Evolutionary conservation across 176 grass and related monocot genomes (phyloP), one percentile per base, ranked within the genome.

Genomic region (Raddia guianensis): DNA sequence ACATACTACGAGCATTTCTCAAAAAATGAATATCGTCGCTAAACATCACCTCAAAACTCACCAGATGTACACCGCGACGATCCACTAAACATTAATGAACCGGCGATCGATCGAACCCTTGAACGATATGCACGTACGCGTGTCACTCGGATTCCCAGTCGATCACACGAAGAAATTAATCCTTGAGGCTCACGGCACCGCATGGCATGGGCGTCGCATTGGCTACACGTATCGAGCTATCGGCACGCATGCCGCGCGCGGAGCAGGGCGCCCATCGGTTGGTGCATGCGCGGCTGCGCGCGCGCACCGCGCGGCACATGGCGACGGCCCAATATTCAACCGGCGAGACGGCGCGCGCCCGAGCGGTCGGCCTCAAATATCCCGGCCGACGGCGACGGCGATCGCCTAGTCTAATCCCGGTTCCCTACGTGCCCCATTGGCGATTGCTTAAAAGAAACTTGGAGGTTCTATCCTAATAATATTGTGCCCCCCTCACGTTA

Each of bases 231-330:
- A 27, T 27, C 27, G 27, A 27, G 27, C 27, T 27, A 27, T 27
- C 27, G 27, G 27, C 27, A 27, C 27, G 27, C 27, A 27, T 27
- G 27, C 27, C 27, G 27, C 27, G 27, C 27, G 27, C 27, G 27
- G 27, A 27, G 27, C 27, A 27, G 37, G 37, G 37, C 37, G 37
- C 37, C 37, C 2, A 40, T 40, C 37, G 37, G 43, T 71, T 59
- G 82, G 51, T 77, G 44, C 20, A 27, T 27, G 42, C 42, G 42
- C 1, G 16, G 27, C 27, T 13, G 21, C 16, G 48, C 1, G 61
- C 16, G 48, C 1, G 47, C 82, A 19, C 74, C 48, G 67, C 79
- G 48, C 73, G 59, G 86, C 80, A 79, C 74, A 79, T 79, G 76
- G 68, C 69, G 60, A 56, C 8, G 76, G 68, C 47, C 32, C 9